These are phyloP conservation scores for Groenewaldozyma tartarivorans DNA, from an alignment of 805 yeast species.

Conservation along the genomic window DNA sequence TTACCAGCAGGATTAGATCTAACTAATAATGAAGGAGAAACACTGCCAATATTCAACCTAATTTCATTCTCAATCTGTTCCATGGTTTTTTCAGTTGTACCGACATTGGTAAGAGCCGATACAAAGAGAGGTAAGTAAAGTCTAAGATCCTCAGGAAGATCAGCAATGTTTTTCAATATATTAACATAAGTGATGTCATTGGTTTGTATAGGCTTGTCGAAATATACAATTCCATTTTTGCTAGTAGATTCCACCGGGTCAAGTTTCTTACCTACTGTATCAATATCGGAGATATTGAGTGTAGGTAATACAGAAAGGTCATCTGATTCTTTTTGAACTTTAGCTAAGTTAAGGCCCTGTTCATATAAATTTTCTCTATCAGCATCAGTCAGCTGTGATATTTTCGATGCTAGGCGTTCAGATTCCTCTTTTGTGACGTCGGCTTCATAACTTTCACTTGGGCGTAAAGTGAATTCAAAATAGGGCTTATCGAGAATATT, in stretches of 20 bases:
- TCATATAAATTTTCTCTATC: constrained; percentile 51
- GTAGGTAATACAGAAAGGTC: constrained; percentile 78
- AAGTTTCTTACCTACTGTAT: constrained; percentile 25
- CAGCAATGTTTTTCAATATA: constrained; percentile 50
- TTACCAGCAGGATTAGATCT: constrained; percentile 39
- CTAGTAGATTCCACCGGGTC: constrained; percentile 11
- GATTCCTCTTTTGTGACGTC: constrained; percentile 48
- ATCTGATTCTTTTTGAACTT: constrained; percentile 57
- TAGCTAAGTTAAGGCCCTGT: constrained; percentile 50
- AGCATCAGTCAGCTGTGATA: constrained; percentile 36
- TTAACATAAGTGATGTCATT: constrained; percentile 67
- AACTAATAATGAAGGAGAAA: constrained; percentile 51
- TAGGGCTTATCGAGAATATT: constrained; percentile 45
- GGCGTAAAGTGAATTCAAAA: constrained; percentile 70
- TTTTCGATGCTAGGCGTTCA: constrained; percentile 36
- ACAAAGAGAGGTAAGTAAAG: constrained; percentile 70
- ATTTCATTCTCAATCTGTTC: constrained; percentile 80
- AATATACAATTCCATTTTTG: not conserved
- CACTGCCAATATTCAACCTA: constrained; percentile 76
- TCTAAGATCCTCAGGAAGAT: constrained; percentile 51
- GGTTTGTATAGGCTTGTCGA: constrained; percentile 11
- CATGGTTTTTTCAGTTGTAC: constrained; percentile 64
- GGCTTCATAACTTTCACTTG: constrained; percentile 47
- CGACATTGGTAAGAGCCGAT: constrained; percentile 74
- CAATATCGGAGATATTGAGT: constrained; percentile 62